Conservation (phyloP, 2,329 filamentous ascomycete genomes). For the Xylariaceae sp. region DNA sequence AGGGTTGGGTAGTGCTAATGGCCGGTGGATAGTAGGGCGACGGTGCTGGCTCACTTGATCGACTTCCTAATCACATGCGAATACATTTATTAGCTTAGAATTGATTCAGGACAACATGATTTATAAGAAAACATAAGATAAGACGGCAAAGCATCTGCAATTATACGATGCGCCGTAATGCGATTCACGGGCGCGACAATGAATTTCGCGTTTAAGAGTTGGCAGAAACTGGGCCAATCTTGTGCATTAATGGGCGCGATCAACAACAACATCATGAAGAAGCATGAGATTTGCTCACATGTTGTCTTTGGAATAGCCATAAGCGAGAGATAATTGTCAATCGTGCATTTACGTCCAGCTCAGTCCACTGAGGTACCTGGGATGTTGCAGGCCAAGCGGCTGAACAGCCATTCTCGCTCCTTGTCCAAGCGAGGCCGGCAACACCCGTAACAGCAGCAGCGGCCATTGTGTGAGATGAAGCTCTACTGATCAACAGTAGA, state of each 20-base stretch:
- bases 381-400: slow-evolving; percentile 33
- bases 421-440: slow-evolving; percentile 38
- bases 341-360: slow-evolving; percentile 33
- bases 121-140: not conserved
- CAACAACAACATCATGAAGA: slow-evolving; percentile 1
- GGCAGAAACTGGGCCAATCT: not conserved
- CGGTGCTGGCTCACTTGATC: slow-evolving; percentile 10
- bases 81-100: slow-evolving; percentile 21
- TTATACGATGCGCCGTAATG: not conserved
- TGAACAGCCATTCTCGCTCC: slow-evolving; percentile 37
- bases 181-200: not conserved
- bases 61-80: slow-evolving; percentile 16
- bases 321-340: slow-evolving; percentile 38
- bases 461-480: slow-evolving; percentile 50
- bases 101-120: slow-evolving; percentile 6
- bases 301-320: slow-evolving; percentile 35
- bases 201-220: not conserved
- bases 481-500: slow-evolving; percentile 38
- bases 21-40: slow-evolving; percentile 18
- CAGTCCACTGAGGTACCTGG: slow-evolving; percentile 33
- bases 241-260: not conserved
- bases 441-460: slow-evolving; percentile 44
- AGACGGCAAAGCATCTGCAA: not conserved
- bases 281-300: slow-evolving; percentile 31
- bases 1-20: slow-evolving; percentile 30